phyloP scores from a whole-genome alignment of 768 basidiomycete species.

The Leucocoprinus leucothites region DNA sequence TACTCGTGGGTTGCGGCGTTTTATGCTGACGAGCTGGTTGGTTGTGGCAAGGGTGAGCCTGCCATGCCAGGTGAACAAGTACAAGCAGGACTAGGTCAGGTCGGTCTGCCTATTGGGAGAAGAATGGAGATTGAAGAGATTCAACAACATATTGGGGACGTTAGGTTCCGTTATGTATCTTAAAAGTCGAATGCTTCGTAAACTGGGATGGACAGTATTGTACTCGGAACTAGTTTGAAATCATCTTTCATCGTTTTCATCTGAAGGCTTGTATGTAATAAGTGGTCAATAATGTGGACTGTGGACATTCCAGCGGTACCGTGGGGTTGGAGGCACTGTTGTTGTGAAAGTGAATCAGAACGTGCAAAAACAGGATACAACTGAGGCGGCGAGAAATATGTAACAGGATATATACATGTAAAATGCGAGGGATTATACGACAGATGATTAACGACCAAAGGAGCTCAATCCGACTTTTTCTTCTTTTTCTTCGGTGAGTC shows the following conservation, averaged over 20 bases:
- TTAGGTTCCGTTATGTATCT: slow-evolving; percentile 8
- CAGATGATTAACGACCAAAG: slow-evolving; percentile 4
- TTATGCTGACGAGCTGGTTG: slow-evolving; percentile 18
- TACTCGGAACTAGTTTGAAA: background rate
- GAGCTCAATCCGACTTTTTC: slow-evolving; percentile 43
- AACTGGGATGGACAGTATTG: background rate
- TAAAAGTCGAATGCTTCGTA: background rate
- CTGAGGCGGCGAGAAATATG: background rate
- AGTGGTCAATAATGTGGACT: too few species aligned
- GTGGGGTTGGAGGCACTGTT: too few species aligned
- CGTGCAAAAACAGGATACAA: background rate
- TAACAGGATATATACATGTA: slow-evolving; percentile 19
- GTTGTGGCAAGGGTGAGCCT: background rate
- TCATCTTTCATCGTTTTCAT: background rate
- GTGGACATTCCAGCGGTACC: background rate
- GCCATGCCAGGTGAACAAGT: background rate
- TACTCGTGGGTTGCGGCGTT: slow-evolving; percentile 25
- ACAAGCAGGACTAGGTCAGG: background rate
- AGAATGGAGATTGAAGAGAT: slow-evolving; percentile 11
- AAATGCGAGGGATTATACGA: slow-evolving; percentile 15
- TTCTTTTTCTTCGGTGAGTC: slow-evolving; percentile 53
- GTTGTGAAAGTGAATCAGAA: too few species aligned
- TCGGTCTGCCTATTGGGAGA: slow-evolving; percentile 6
- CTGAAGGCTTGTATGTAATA: too few species aligned
- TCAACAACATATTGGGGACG: slow-evolving; percentile 4